Conservation (phyloP, 306 rosid species). For the Gynostemma pentaphyllum region DNA sequence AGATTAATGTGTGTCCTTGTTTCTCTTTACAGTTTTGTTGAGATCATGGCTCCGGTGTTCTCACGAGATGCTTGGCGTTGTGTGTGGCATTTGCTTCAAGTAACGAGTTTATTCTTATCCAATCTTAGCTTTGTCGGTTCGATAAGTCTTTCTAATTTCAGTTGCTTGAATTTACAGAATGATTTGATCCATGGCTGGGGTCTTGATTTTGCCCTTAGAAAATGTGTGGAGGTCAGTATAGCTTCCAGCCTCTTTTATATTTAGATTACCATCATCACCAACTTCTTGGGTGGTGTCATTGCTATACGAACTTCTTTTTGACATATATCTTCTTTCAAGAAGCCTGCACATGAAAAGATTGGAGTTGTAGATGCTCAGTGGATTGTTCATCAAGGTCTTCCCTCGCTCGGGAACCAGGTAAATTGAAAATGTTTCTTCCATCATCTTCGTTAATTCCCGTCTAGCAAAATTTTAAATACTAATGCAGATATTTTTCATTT, state of each 20-base stretch:
- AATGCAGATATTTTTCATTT: background rate
- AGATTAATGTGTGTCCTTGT: background rate
- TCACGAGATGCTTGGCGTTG: slow-evolving; percentile 98
- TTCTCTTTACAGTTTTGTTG: slow-evolving; percentile 52
- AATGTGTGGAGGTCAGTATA: slow-evolving; percentile 73
- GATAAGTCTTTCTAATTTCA: background rate
- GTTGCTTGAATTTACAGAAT: slow-evolving; percentile 41
- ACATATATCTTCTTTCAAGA: slow-evolving; percentile 11
- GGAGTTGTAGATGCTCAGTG: slow-evolving; percentile 98
- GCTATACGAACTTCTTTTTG: slow-evolving; percentile 2
- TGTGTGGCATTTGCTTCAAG: slow-evolving; percentile 99
- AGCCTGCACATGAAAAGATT: slow-evolving; percentile 98
- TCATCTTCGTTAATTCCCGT: background rate
- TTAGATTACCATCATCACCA: background rate
- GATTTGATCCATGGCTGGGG: slow-evolving; percentile 99
- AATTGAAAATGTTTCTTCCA: background rate
- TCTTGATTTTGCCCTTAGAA: slow-evolving; percentile 88
- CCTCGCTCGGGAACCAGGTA: slow-evolving; percentile 92
- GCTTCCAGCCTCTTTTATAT: background rate
- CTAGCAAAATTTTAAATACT: background rate
- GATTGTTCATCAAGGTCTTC: slow-evolving; percentile 88
- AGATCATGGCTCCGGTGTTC: slow-evolving; percentile 98
- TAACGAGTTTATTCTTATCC: slow-evolving; percentile 12
- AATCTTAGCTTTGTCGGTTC: background rate
- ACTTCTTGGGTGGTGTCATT: background rate